These are phyloP conservation scores for Talaromyces sp. DNA, from an alignment of 2,329 filamentous ascomycete genomes.

Conservation along the genomic window DNA sequence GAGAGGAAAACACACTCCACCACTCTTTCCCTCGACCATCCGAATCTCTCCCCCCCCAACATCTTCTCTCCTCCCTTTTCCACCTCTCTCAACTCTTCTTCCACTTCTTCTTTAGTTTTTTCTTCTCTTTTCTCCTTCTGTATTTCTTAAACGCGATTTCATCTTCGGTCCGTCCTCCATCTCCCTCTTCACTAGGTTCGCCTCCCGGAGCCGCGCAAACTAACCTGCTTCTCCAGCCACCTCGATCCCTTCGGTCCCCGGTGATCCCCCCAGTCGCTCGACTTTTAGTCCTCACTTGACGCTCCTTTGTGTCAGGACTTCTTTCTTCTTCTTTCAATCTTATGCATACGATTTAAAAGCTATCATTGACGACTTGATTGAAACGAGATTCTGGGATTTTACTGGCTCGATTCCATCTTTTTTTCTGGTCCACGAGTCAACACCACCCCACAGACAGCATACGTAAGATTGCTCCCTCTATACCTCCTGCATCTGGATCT, in stretches of 20 bases:
- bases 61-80: slow-evolving; percentile 25
- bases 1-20: neutral
- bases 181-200: slow-evolving; percentile 6
- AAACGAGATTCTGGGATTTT: slow-evolving; percentile 2
- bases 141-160: neutral
- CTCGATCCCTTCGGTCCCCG: slow-evolving; percentile 41
- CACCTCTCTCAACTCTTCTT: slow-evolving; percentile 20
- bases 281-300: slow-evolving; percentile 23
- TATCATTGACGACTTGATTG: slow-evolving; percentile 9
- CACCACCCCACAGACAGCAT: neutral
- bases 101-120: slow-evolving; percentile 24
- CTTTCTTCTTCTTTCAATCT: slow-evolving; percentile 7
- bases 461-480: neutral
- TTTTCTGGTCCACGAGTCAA: slow-evolving; percentile 2
- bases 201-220: slow-evolving; percentile 29
- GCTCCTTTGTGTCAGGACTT: slow-evolving; percentile 17
- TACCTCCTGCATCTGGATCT: neutral
- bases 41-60: slow-evolving; percentile 21
- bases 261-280: slow-evolving; percentile 24
- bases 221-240: slow-evolving; percentile 36
- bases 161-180: slow-evolving; percentile 14
- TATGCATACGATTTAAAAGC: slow-evolving; percentile 15
- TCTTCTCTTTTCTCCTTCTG: slow-evolving; percentile 21
- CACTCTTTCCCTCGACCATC: slow-evolving; percentile 17
- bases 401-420: slow-evolving; percentile 14